Evolutionary conservation across 1,284 basidiomycete species (phyloP).

Genomic region (Moesziomyces sp.): DNA sequence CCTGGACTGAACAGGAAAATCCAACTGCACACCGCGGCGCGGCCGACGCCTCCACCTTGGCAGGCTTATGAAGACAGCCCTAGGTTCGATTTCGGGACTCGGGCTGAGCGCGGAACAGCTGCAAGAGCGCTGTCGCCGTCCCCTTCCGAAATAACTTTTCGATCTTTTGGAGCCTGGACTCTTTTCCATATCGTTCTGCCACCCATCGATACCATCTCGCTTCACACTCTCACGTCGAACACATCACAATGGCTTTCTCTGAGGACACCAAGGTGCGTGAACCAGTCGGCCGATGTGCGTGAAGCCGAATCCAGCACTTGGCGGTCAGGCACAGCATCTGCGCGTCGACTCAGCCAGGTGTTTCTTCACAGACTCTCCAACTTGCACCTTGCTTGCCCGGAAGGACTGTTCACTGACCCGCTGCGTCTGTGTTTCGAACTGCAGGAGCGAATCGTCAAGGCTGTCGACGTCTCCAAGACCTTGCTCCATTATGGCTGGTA

Average conservation of each 20-base stretch:
- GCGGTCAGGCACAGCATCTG: too few relatives aligned
- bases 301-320: too few relatives aligned
- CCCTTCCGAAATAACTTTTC: slow-evolving; percentile 7
- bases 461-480: slow-evolving; percentile 63
- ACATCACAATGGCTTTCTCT: slow-evolving; percentile 55
- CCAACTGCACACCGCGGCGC: not conserved
- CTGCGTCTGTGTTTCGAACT: not conserved
- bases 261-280: slow-evolving; percentile 63
- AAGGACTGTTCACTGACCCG: not conserved
- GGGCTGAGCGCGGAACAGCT: slow-evolving; percentile 6
- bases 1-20: not conserved
- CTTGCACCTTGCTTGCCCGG: not conserved
- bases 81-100: slow-evolving; percentile 21
- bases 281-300: not conserved
- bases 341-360: too few relatives aligned
- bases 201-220: not conserved
- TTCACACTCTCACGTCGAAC: slow-evolving; percentile 1
- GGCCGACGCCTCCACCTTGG: slow-evolving; percentile 20
- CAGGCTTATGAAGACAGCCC: not conserved
- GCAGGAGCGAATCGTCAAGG: slow-evolving; percentile 64
- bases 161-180: not conserved
- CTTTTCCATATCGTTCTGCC: slow-evolving; percentile 1
- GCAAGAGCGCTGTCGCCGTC: not conserved
- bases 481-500: slow-evolving; percentile 65
- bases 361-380: too few relatives aligned